Evolutionary conservation across 108 stramenopile species (phyloP), one percentile per base, ranked within the genome.

Genomic region (Skeletonema grethae): DNA sequence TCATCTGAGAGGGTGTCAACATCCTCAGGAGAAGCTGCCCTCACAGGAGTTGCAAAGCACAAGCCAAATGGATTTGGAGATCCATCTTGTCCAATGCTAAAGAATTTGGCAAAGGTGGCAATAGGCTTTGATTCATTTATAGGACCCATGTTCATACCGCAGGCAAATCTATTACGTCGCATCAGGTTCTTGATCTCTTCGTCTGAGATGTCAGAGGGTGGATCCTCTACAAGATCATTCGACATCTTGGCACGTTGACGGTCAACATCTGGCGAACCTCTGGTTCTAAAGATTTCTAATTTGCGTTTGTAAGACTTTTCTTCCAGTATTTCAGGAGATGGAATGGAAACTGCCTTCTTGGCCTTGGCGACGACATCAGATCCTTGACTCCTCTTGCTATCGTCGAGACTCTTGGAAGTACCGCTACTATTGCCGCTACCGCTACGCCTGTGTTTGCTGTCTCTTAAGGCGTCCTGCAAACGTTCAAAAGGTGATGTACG

Each of bases 121-220:
- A 59, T 15, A 43, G 12, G 39, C 16, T 34, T 69, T 20, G 46
- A 12, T 18, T 53, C 31, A 5, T 53, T 60, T 7, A 34, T 60
- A 34, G 31, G 30, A 60, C 59, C 59, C n/a, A 57, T 36, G 32
- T 31, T 55, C 38, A 35, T n/a, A 50, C 57, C 56, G 30, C 68
- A 15, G 41, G 55, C 22, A 18, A 57, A 45, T 30, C 32, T 11
- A 38, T 59, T 57, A 39, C 9, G 60, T n/a, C 43, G 18, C 7
- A 58, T 57, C 41, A 69, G 68, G 28, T 69, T 69, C 28, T 25
- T 39, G 28, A 69, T 69, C 68, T 69, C 68, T 20, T 69, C 68
- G n/a, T 69, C 68, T 18, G 69, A 71, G 4, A 38, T 43, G 16
- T 15, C 16, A 3, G 50, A 53, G 15, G 15, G 3, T n/a, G 41